Evolutionary conservation across 345 rosid genomes (phyloP).

Genomic region (Stellera chamaejasme): DNA sequence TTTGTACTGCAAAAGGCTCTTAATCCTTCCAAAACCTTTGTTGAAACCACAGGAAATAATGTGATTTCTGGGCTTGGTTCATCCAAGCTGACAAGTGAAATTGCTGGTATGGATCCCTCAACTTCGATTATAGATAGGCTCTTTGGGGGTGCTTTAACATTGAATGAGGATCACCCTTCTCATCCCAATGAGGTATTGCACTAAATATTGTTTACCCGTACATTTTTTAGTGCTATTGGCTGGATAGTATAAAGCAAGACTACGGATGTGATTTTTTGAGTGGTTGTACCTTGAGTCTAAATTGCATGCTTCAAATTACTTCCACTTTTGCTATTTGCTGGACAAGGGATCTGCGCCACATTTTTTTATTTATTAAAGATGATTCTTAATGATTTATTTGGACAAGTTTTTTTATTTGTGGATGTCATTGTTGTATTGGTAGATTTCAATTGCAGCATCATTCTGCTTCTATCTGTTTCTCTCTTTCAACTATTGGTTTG

Average conservation of each 20-base stretch:
- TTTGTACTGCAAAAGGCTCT: constrained; percentile 25
- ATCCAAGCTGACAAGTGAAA: constrained; percentile 24
- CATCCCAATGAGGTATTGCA: constrained; percentile 35
- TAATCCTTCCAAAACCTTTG: constrained; percentile 27
- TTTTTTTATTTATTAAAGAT: too few species aligned
- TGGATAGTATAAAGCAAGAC: too few species aligned
- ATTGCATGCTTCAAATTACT: too few species aligned
- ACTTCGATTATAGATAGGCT: constrained; percentile 75
- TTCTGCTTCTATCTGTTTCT: constrained; percentile 2
- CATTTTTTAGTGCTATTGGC: too few species aligned
- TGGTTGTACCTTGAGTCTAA: background rate
- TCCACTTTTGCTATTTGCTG: too few species aligned
- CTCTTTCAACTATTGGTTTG: constrained; percentile 12
- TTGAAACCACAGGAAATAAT: constrained; percentile 23
- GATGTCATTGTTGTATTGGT: background rate
- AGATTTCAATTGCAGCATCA: background rate
- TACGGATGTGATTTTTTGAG: background rate
- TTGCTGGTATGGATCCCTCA: constrained; percentile 26
- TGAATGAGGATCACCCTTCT: constrained; percentile 39
- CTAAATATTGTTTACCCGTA: background rate
- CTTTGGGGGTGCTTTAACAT: constrained; percentile 49
- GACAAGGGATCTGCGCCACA: too few species aligned
- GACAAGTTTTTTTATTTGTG: background rate
- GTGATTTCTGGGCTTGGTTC: constrained; percentile 35
- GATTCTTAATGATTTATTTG: background rate